Base-by-base conservation (phyloP, 2,329 filamentous ascomycete genomes). In the Fusarium marasasianum region DNA sequence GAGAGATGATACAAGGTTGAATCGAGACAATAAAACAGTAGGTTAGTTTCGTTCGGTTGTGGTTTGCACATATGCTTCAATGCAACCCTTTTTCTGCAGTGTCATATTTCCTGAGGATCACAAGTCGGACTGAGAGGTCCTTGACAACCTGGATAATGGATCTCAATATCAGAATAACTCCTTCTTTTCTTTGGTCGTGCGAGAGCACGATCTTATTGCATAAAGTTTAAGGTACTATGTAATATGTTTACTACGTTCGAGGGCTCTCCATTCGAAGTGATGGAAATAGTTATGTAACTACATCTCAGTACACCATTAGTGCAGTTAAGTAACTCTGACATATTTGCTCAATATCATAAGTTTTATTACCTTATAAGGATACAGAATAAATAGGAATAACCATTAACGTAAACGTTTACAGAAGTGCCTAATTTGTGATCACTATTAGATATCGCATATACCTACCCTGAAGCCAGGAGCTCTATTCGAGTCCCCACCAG, bases 391-490 rank as follows among this genome's bases (percentile, higher is more conserved):
- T 22, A 22, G 11, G 29, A 37, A 26, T 37, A 20, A 13, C 17
- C 12, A 51, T 51, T n/a, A 26, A 54, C 22, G 15, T 20, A 54
- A 11, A 54, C 18, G 18, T 22, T 53, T 20, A 26, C 7, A 26
- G 14, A 29, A 26, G 24, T 29, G 26, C 26, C 26, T 26, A 22
- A 40, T 54, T 38, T 22, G 14, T 26, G n/a, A 24, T 37, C 18
- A 26, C n/a, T 8, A 18, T 37, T n/a, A 35, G 26, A 33, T 11
- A 33, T 53, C 10, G 12, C 22, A 18, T 17, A 13, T 11, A 22
- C 22, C 53, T 74, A 74, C 71, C 71, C 71, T 74, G 18, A 41
- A 69, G 71, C 48, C 13, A 54, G 33, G 22, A 63, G 70, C 70
- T 72, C 37, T 17, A 8, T 43, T 35, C 4, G 5, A 1, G 66